Evolutionary conservation across 1,284 basidiomycete genomes (phyloP).

Genomic region (Phylloporus gajari): DNA sequence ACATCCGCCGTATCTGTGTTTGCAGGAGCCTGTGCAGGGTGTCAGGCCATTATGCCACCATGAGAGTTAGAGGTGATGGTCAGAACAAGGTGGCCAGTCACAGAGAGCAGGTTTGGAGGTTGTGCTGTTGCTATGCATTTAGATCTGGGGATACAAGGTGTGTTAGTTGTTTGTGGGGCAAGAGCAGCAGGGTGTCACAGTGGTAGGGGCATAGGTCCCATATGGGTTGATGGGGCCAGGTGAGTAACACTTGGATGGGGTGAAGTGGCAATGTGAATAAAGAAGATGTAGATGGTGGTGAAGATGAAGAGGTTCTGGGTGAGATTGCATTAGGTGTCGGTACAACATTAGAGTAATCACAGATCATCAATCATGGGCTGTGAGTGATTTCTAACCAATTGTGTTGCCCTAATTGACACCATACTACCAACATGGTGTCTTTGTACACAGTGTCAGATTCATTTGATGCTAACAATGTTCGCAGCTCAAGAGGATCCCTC

Average conservation of each 20-base stretch:
- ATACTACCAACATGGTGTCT: no score
- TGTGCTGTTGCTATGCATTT: conserved; percentile 51
- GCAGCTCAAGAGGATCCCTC: no score
- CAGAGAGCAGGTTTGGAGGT: conserved; percentile 60
- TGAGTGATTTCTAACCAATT: no score
- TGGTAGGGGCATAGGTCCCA: conserved; percentile 64
- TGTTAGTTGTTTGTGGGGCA: conserved; percentile 77
- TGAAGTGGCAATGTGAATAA: conserved; percentile 33
- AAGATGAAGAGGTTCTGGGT: conserved; percentile 26
- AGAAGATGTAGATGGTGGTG: conserved; percentile 25
- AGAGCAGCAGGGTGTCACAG: conserved; percentile 61
- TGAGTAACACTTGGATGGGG: conserved; percentile 32
- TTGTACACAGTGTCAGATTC: no score
- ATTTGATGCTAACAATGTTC: no score
- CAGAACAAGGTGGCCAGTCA: conserved; percentile 67
- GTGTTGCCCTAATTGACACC: no score
- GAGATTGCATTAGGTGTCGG: conserved; percentile 37
- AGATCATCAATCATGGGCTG: no score
- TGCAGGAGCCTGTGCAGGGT: conserved; percentile 46
- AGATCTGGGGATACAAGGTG: conserved; percentile 79
- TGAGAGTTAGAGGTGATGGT: conserved; percentile 81
- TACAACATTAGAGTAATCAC: conserved; percentile 88
- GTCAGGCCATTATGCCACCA: conserved; percentile 81
- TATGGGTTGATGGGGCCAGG: conserved; percentile 47
- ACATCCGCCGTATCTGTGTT: conserved; percentile 15